Evolutionary conservation across 805 yeast species (phyloP).

Genomic region (Metschnikowia santaceciliae): DNA sequence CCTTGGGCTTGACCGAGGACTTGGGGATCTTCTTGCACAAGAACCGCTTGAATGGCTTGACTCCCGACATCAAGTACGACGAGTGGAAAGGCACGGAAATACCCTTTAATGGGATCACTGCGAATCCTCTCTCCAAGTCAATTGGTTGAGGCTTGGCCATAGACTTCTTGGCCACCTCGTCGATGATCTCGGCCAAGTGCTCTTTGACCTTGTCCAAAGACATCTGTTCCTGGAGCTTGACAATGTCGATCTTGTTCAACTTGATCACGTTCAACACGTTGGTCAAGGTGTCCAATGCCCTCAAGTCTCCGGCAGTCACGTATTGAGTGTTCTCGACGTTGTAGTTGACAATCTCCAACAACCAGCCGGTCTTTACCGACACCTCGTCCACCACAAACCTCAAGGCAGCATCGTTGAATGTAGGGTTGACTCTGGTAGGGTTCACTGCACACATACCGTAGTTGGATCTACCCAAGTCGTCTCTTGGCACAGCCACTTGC

Average conservation of each 20-base stretch:
- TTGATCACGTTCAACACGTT: conserved; percentile 92
- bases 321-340: conserved; percentile 98
- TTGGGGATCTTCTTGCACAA: conserved; percentile 92
- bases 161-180: conserved; percentile 78
- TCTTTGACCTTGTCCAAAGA: conserved; percentile 83
- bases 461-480: conserved; percentile 89
- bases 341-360: conserved; percentile 95
- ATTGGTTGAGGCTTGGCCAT: conserved; percentile 92
- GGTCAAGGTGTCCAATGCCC: conserved; percentile 89
- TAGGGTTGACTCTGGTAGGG: conserved; percentile 86
- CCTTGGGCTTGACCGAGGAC: conserved; percentile 92
- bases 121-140: conserved; percentile 95
- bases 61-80: conserved; percentile 97
- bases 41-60: conserved; percentile 97
- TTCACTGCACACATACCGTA: conserved; percentile 99
- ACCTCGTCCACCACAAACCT: conserved; percentile 92
- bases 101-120: conserved; percentile 97
- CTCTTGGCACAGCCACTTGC: conserved; percentile 99
- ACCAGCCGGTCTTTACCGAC: conserved; percentile 80
- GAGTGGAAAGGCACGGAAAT: conserved; percentile 99
- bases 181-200: conserved; percentile 83
- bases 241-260: conserved; percentile 90
- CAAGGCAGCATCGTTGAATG: conserved; percentile 90
- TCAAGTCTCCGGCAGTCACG: conserved; percentile 97
- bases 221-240: conserved; percentile 75